These are phyloP conservation scores for Hydnomerulius pinastri DNA, from an alignment of 768 basidiomycete genomes.

Conservation along the genomic window DNA sequence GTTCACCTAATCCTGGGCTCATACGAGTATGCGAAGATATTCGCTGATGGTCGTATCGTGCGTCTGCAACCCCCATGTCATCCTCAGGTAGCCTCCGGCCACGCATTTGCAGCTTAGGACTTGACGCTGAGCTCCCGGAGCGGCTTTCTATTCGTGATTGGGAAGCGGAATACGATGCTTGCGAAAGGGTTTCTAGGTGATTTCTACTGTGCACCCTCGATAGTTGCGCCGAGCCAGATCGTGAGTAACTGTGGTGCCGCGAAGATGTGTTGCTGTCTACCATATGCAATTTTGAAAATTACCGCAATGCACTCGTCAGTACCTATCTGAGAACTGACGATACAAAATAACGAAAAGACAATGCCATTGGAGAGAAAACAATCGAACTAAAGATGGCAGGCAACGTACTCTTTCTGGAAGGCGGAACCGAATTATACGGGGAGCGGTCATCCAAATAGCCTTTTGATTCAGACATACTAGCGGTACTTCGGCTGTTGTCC, in stretches of 20 bases:
- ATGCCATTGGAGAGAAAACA: neutral
- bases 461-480: neutral
- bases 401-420: conserved; percentile 42
- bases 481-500: neutral
- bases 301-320: conserved; percentile 2
- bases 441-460: conserved; percentile 6
- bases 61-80: conserved; percentile 22
- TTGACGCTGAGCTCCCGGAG: conserved; percentile 50
- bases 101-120: conserved; percentile 43
- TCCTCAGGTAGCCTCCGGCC: conserved; percentile 46
- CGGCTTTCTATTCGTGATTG: conserved; percentile 49
- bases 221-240: conserved; percentile 30
- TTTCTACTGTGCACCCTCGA: conserved; percentile 42
- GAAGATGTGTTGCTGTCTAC: conserved; percentile 31
- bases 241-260: conserved; percentile 30
- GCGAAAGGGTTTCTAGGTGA: conserved; percentile 28
- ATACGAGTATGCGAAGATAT: conserved; percentile 16
- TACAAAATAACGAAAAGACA: neutral
- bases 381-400: conserved; percentile 12
- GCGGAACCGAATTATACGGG: conserved; percentile 28
- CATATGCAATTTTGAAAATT: conserved; percentile 7
- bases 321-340: neutral
- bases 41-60: conserved; percentile 23
- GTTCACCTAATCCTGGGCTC: conserved; percentile 23
- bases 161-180: conserved; percentile 36